These are phyloP conservation scores for Mycena filopes DNA, from an alignment of 768 basidiomycete genomes.

Conservation along the genomic window DNA sequence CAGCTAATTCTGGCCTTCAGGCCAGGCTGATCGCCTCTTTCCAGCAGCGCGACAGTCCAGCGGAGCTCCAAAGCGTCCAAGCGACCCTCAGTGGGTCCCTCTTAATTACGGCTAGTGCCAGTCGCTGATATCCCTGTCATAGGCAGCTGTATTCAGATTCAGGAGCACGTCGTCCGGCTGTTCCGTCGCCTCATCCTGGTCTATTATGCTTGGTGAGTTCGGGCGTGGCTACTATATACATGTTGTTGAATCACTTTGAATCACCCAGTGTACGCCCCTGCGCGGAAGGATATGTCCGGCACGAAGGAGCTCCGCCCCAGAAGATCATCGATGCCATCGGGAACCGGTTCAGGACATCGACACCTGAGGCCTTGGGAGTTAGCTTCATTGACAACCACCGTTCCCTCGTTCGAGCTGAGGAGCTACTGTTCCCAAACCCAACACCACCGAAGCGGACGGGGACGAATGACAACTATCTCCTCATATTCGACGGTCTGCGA, in stretches of 20 bases:
- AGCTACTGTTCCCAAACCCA: neutral
- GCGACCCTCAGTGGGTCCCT: neutral
- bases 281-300: too few species aligned
- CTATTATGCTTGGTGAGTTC: neutral
- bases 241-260: too few species aligned
- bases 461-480: neutral
- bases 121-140: neutral
- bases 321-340: slow-evolving; percentile 6
- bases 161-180: neutral
- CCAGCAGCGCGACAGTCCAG: neutral
- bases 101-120: too few species aligned
- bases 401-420: neutral
- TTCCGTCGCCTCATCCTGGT: neutral
- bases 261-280: too few species aligned
- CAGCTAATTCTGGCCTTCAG: neutral
- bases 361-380: neutral
- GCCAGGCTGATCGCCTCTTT: neutral
- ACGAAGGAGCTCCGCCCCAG: neutral
- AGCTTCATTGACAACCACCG: neutral
- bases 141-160: neutral
- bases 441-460: neutral
- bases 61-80: neutral
- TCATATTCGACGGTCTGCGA: neutral
- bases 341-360: neutral
- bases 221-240: neutral